Conservation (phyloP, 805 yeast species). For the Myxozyma nipponensis region DNA sequence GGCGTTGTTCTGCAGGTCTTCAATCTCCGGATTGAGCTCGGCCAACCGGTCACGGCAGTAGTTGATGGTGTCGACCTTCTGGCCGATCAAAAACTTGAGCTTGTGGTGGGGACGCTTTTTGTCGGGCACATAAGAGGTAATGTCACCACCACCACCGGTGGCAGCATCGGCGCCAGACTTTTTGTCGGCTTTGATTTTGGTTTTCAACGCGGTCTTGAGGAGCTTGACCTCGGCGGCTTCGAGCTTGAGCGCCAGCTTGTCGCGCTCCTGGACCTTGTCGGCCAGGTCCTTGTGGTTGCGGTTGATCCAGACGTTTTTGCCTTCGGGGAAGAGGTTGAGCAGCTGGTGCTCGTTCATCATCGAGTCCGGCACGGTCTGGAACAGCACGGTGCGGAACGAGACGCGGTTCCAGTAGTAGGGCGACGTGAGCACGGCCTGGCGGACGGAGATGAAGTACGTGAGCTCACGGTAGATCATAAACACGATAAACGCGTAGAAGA, state of each 20-base stretch:
- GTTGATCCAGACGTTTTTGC: slow-evolving; percentile 74
- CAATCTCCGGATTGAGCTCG: slow-evolving; percentile 65
- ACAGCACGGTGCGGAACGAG: slow-evolving; percentile 75
- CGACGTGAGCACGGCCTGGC: slow-evolving; percentile 73
- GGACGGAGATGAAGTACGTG: slow-evolving; percentile 67
- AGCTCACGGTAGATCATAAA: slow-evolving; percentile 81
- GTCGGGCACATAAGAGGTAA: slow-evolving; percentile 49
- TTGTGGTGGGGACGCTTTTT: slow-evolving; percentile 84
- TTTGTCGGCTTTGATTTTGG: slow-evolving; percentile 60
- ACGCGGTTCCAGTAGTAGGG: slow-evolving; percentile 73
- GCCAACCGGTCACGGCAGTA: slow-evolving; percentile 65
- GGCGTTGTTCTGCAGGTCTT: slow-evolving; percentile 52
- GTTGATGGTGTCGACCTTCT: slow-evolving; percentile 80
- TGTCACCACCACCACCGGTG: slow-evolving; percentile 3
- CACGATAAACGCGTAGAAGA: slow-evolving; percentile 64
- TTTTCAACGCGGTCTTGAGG: slow-evolving; percentile 60
- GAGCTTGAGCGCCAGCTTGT: slow-evolving; percentile 53
- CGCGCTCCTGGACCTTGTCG: slow-evolving; percentile 56
- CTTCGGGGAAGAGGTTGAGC: slow-evolving; percentile 74
- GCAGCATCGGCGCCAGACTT: slow-evolving; percentile 43
- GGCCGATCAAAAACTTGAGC: slow-evolving; percentile 65
- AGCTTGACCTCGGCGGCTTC: slow-evolving; percentile 64
- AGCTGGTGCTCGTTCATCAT: slow-evolving; percentile 70
- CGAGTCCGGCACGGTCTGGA: slow-evolving; percentile 78
- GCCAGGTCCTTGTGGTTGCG: slow-evolving; percentile 57